Evolutionary conservation across 768 basidiomycete species (phyloP), one percentile per base, ranked within the genome.

Genomic region (Tephrocybe rancida): DNA sequence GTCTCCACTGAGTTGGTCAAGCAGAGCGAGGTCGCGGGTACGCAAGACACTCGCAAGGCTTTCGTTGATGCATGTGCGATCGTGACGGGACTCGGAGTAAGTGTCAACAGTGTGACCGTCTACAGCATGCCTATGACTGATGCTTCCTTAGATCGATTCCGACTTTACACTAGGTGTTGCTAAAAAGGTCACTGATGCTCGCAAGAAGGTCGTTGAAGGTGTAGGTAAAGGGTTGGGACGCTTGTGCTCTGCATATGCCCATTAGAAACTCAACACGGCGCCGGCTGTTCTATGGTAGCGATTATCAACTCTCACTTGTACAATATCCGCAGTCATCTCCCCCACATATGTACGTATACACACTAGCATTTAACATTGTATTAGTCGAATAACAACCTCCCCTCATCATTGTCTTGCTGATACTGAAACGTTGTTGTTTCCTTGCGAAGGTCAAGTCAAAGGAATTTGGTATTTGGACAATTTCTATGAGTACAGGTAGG

Each of bases 121-220:
- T 39, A 30, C 24, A 11, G 38, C 38, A 26, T 54, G 35, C 52
- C 56, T 44, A 57, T 52, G 25, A 39, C 48, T 52, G 34, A 43
- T 44, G 13, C 44, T 42, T 41, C 26, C 24, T 8, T 55, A 90
- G 86, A 73, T 89, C 43, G 82, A 84, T 54, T 77, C 81, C 26
- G 88, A 90, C 52, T 87, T 86, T 59, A 73, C 85, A 41, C 66
- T 82, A 52, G 75, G 75, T 19, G 68, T 87, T 24, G 82, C 81
- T 11, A 90, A 88, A 73, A 87, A 75, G 61, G 68, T 87, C 34
- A 79, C 76, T 5, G 90, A 93, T 24, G 73, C 90, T 3, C 84
- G 86, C 37, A 88, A 82, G 67, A 88, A 84, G 67, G 80, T 87
- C 6, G 67, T 84, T 19, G 88, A 89, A 50, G 90, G 89, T 24